Evolutionary conservation across 2,329 filamentous ascomycete genomes (phyloP).

Genomic region (Juglanconis oblonga): DNA sequence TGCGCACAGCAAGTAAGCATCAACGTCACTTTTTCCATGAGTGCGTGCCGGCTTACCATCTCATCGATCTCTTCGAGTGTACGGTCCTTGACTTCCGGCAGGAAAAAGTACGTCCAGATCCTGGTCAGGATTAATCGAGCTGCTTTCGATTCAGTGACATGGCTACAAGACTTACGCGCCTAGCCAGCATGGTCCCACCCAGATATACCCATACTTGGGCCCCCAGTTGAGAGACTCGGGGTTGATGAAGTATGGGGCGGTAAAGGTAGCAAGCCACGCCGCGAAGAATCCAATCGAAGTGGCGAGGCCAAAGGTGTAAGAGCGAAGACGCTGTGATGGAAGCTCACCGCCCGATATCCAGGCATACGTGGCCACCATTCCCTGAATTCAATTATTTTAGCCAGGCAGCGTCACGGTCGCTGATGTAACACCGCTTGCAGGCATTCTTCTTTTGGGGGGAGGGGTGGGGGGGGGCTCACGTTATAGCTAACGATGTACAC

Average conservation of each 20-base stretch:
- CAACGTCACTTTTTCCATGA: background rate
- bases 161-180: conserved; percentile 24
- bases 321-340: conserved; percentile 53
- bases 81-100: conserved; percentile 52
- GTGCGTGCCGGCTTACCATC: conserved; percentile 38
- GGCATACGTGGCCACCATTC: conserved; percentile 52
- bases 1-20: conserved; percentile 9
- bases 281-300: conserved; percentile 52
- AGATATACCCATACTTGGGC: conserved; percentile 56
- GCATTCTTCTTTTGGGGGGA: too few relatives aligned
- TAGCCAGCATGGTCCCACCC: conserved; percentile 37
- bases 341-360: conserved; percentile 57
- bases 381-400: conserved; percentile 18
- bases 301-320: conserved; percentile 55
- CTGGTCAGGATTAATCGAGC: conserved; percentile 2
- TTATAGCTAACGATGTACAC: conserved; percentile 55
- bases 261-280: conserved; percentile 57
- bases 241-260: conserved; percentile 60
- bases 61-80: conserved; percentile 54
- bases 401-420: too few relatives aligned
- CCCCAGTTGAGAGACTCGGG: conserved; percentile 52
- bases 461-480: conserved; percentile 18
- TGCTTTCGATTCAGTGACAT: background rate
- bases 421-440: too few relatives aligned
- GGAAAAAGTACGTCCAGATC: conserved; percentile 43